A percentile compares a stretch with the other conserved stretches of the same genome.
Evolutionary conservation across 352 stramenopile species (phyloP).

Genomic region (Globisporangium paddicum): DNA sequence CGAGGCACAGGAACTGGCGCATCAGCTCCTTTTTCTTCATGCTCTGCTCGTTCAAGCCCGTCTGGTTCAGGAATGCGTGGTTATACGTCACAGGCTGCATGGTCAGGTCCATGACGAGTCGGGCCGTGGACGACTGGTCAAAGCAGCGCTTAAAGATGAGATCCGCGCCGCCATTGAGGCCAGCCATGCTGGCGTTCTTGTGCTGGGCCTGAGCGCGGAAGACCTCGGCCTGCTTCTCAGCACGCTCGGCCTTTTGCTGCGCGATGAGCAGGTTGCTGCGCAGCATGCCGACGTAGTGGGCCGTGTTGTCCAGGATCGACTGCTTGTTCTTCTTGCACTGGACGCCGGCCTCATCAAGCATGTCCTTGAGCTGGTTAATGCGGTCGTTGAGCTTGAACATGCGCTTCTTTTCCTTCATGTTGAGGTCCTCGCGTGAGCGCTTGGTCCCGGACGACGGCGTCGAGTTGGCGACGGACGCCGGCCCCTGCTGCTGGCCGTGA

Average conservation of each 20-base stretch:
- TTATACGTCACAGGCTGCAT: slow-evolving; percentile 58
- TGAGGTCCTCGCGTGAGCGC: slow-evolving; percentile 74
- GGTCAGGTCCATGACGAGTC: slow-evolving; percentile 49
- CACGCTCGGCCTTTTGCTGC: slow-evolving; percentile 53
- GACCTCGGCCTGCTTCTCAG: slow-evolving; percentile 42
- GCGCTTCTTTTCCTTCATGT: slow-evolving; percentile 86
- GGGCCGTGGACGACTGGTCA: slow-evolving; percentile 53
- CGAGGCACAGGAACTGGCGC: slow-evolving; percentile 48
- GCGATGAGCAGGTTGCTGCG: slow-evolving; percentile 53
- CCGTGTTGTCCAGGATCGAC: slow-evolving; percentile 63
- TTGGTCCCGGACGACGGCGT: slow-evolving; percentile 38
- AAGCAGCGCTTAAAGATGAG: slow-evolving; percentile 35
- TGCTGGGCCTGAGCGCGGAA: slow-evolving; percentile 53
- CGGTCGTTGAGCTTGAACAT: slow-evolving; percentile 89
- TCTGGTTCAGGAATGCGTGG: slow-evolving; percentile 42
- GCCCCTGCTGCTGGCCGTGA: too few species aligned
- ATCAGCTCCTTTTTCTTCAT: slow-evolving; percentile 62
- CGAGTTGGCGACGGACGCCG: slow-evolving; percentile 23
- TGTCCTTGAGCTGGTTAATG: slow-evolving; percentile 70
- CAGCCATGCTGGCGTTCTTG: slow-evolving; percentile 1
- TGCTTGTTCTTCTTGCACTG: slow-evolving; percentile 83
- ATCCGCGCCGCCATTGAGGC: slow-evolving; percentile 22
- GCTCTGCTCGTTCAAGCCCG: slow-evolving; percentile 33
- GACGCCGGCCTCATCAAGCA: slow-evolving; percentile 59
- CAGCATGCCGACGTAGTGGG: slow-evolving; percentile 69